A percentile compares a stretch with the other conserved stretches of the same genome.
Conservation (phyloP, 2,329 filamentous ascomycete genomes). For the Ramichloridium luteum region DNA sequence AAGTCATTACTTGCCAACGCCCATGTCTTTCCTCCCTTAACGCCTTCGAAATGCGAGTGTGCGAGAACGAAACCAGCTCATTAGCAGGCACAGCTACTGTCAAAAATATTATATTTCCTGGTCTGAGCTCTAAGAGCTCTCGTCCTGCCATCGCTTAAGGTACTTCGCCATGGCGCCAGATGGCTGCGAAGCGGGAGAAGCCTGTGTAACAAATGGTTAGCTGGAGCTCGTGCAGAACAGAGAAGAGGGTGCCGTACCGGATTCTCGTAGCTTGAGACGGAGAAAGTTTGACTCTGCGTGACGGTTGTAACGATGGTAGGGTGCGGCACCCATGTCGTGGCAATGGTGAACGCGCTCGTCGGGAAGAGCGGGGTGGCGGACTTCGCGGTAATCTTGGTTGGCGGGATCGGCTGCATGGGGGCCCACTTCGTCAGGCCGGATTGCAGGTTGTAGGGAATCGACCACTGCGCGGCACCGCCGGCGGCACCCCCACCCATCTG, state of each 20-base stretch:
- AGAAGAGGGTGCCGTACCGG: conserved; percentile 39
- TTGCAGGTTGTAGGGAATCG: conserved; percentile 44
- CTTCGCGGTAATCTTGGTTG: conserved; percentile 46
- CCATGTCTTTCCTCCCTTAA: no score
- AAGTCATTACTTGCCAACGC: no score
- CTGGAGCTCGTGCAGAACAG: no score
- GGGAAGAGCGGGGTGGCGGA: conserved; percentile 40
- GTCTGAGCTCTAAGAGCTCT: no score
- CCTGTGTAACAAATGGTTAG: no score
- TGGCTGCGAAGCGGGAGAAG: conserved; percentile 39
- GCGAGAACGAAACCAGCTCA: no score
- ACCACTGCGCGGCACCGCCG: conserved; percentile 9
- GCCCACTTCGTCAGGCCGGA: conserved; percentile 47
- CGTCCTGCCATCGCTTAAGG: conserved; percentile 49
- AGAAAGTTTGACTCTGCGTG: conserved; percentile 40
- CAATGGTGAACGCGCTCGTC: conserved; percentile 42
- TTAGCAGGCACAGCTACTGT: no score
- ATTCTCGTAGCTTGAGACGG: conserved; percentile 42
- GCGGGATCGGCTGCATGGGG: conserved; percentile 48
- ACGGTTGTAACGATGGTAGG: conserved; percentile 38
- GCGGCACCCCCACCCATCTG: conserved; percentile 14
- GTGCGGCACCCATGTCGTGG: conserved; percentile 37
- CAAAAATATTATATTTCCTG: no score
- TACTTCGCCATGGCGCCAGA: conserved; percentile 45
- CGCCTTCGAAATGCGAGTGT: no score